Evolutionary conservation across 2,329 filamentous ascomycete species (phyloP).

Genomic region (Fusarium torulosum): DNA sequence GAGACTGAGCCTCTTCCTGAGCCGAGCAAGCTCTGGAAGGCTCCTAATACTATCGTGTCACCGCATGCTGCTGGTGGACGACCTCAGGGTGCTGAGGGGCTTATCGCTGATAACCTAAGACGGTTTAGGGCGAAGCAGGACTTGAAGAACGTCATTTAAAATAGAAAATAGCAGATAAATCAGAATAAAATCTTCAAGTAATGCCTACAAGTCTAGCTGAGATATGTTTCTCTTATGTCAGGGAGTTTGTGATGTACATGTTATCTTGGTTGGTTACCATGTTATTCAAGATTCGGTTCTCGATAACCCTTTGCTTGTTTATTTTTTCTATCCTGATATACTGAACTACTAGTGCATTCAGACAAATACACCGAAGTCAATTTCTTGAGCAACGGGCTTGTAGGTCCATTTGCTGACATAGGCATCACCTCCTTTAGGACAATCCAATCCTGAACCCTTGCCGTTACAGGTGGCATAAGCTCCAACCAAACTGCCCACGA

Average conservation of each 20-base stretch:
- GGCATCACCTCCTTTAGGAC: constrained; percentile 13
- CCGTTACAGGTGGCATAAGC: constrained; percentile 38
- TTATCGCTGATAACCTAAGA: constrained; percentile 72
- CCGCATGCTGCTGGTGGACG: constrained; percentile 71
- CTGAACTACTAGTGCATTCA: not conserved
- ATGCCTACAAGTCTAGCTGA: too few species aligned
- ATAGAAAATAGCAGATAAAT: constrained; percentile 9
- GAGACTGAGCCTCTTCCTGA: constrained; percentile 60
- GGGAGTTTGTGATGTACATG: too few species aligned
- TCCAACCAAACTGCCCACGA: constrained; percentile 30
- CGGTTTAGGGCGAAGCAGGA: constrained; percentile 69
- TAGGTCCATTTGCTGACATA: constrained; percentile 29
- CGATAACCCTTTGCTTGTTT: too few species aligned
- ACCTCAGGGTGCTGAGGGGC: constrained; percentile 69
- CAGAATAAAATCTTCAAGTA: not conserved
- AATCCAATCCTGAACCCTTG: constrained; percentile 9
- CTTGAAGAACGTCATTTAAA: constrained; percentile 64
- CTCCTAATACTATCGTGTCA: constrained; percentile 65
- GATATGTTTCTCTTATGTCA: too few species aligned
- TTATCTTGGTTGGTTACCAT: too few species aligned
- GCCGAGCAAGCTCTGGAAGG: constrained; percentile 61
- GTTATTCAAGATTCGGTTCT: not conserved
- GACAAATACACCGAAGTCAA: constrained; percentile 15
- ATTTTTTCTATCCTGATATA: not conserved
- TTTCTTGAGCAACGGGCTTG: constrained; percentile 17